phyloP scores from a whole-genome alignment of 129 eudicot genomes.

The Artemisia tridentata region DNA sequence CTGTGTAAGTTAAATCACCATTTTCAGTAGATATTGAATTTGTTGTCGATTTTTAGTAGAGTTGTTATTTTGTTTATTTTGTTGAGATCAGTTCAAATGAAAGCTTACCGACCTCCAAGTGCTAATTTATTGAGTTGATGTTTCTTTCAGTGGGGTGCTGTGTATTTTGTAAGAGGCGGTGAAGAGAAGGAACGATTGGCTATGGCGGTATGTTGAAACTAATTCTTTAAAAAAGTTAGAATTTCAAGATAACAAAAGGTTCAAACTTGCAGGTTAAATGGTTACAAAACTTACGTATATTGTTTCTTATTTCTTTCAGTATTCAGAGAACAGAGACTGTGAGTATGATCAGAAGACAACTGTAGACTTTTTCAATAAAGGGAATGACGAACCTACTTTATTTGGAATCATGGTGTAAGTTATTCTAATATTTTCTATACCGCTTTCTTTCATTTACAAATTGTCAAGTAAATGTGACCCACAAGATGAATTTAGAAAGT shows the following conservation, averaged over 20 bases:
- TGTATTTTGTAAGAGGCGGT: slow-evolving; percentile 81
- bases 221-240: background rate
- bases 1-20: slow-evolving; percentile 91
- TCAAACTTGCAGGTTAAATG: background rate
- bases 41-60: too few species aligned
- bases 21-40: too few species aligned
- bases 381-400: slow-evolving; percentile 55
- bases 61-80: background rate
- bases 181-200: slow-evolving; percentile 79
- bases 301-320: slow-evolving; percentile 38
- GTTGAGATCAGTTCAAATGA: too few species aligned
- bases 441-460: background rate
- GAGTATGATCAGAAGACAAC: slow-evolving; percentile 76
- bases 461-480: background rate
- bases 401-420: slow-evolving; percentile 86
- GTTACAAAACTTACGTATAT: background rate
- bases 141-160: slow-evolving; percentile 86
- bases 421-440: background rate
- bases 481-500: background rate
- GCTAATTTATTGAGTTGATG: slow-evolving; percentile 15
- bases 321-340: slow-evolving; percentile 83
- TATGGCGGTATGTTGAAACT: slow-evolving; percentile 57
- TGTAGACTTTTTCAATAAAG: slow-evolving; percentile 82
- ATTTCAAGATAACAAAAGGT: background rate
- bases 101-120: too few species aligned